Percentiles rank a stretch among this genome's conserved stretches.
These are phyloP conservation scores for Cryptosporidium viatorum DNA, from an alignment of 169 alveolate species.

Conservation along the genomic window DNA sequence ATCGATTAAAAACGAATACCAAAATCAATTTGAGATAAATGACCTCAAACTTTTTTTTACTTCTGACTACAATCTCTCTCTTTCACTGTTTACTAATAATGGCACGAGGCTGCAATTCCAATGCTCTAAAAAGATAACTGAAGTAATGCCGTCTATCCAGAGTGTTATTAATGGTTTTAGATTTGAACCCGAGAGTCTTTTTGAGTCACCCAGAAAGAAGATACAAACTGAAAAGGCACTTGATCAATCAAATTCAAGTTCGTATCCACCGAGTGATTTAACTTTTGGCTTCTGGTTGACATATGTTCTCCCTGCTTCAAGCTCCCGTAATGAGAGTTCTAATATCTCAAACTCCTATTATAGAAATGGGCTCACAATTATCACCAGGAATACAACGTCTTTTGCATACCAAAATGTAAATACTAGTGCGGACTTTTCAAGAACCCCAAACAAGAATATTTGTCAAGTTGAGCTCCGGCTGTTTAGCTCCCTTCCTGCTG, in stretches of 20 bases:
- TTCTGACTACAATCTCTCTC: conserved; percentile 31
- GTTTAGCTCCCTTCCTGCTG: conserved; percentile 66
- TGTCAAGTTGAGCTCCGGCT: conserved; percentile 51
- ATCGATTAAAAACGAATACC: neutral
- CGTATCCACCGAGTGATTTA: neutral
- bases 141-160: conserved; percentile 26
- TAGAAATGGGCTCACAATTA: conserved; percentile 56
- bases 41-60: conserved; percentile 36
- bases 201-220: conserved; percentile 13
- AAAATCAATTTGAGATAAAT: neutral
- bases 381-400: conserved; percentile 29
- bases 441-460: neutral
- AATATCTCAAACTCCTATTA: conserved; percentile 23
- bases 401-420: neutral
- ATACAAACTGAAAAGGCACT: neutral
- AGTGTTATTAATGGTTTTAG: conserved; percentile 13
- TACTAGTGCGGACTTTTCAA: conserved; percentile 16
- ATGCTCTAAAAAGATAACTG: conserved; percentile 36
- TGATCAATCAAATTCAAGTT: neutral
- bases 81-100: conserved; percentile 32
- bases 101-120: conserved; percentile 63
- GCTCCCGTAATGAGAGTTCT: neutral
- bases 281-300: conserved; percentile 67
- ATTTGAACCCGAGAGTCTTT: neutral
- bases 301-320: conserved; percentile 18